Evolutionary conservation across 352 stramenopile species (phyloP).

Genomic region (Blastocystis sp.): DNA sequence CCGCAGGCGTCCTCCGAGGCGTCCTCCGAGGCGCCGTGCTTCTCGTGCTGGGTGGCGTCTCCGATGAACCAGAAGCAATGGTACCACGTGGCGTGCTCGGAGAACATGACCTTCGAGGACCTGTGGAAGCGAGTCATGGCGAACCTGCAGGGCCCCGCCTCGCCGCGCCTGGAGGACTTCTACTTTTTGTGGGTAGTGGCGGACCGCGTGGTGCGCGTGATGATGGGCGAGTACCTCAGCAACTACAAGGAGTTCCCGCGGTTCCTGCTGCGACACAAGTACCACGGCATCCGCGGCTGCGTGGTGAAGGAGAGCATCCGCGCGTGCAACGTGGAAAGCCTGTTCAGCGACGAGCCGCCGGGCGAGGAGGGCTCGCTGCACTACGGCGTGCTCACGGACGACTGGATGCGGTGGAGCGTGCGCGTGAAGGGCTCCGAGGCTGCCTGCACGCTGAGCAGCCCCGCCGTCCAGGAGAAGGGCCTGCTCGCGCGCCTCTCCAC

Average conservation of each 20-base stretch:
- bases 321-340: not conserved
- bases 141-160: not conserved
- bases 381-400: not conserved
- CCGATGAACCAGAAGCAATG: slow-evolving; percentile 52
- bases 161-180: not conserved
- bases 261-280: slow-evolving; percentile 25
- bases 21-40: not conserved
- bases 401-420: not conserved
- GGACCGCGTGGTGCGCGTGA: slow-evolving; percentile 5
- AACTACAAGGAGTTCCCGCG: slow-evolving; percentile 21
- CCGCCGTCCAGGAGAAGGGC: not conserved
- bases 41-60: slow-evolving; percentile 20
- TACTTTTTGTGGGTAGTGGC: slow-evolving; percentile 36
- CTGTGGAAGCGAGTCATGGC: not conserved
- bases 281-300: slow-evolving; percentile 39
- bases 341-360: not conserved
- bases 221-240: slow-evolving; percentile 17
- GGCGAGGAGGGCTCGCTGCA: not conserved
- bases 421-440: not conserved
- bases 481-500: not conserved
- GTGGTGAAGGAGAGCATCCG: slow-evolving; percentile 15
- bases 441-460: not conserved
- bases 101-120: slow-evolving; percentile 27
- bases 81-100: not conserved
- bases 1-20: too few species aligned